Percentiles rank a stretch among this genome's conserved stretches.
These are phyloP conservation scores for Suillus variegatus DNA, from an alignment of 768 basidiomycete genomes.

Conservation along the genomic window DNA sequence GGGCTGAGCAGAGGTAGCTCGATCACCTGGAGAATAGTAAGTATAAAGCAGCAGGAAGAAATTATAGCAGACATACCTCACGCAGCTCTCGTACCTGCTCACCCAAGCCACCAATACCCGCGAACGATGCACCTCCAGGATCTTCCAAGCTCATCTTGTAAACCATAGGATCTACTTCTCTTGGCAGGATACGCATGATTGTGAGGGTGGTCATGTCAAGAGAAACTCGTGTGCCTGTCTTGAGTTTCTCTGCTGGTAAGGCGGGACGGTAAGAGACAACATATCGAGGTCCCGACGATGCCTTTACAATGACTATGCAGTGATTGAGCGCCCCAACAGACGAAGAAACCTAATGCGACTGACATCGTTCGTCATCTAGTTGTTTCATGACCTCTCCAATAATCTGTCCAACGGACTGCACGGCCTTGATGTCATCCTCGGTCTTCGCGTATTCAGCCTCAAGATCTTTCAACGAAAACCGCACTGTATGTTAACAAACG, in stretches of 20 bases:
- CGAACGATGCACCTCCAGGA: conserved; percentile 92
- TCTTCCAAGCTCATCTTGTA: conserved; percentile 99
- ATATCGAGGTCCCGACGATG: conserved; percentile 96
- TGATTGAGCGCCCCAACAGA: not conserved
- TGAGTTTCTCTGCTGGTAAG: conserved; percentile 88
- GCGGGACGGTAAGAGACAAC: conserved; percentile 96
- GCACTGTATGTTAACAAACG: conserved; percentile 52
- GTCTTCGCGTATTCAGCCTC: conserved; percentile 92
- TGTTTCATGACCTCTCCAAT: conserved; percentile 99
- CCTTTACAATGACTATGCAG: conserved; percentile 90
- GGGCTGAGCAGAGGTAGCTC: conserved; percentile 94
- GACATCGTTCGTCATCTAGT: conserved; percentile 95
- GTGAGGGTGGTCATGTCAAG: conserved; percentile 99
- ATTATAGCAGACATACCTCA: conserved; percentile 58
- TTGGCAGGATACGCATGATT: conserved; percentile 96
- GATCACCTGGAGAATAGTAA: conserved; percentile 64
- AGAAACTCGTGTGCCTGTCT: conserved; percentile 92
- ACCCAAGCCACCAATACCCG: conserved; percentile 92
- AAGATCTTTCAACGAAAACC: conserved; percentile 87
- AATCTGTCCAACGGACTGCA: conserved; percentile 98
- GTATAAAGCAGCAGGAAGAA: not conserved
- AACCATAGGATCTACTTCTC: conserved; percentile 96
- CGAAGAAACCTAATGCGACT: conserved; percentile 29
- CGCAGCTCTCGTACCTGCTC: conserved; percentile 97
- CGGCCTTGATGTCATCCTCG: conserved; percentile 98